Base-by-base conservation (phyloP, 441 rosid genomes). In the Geranium incanum region DNA sequence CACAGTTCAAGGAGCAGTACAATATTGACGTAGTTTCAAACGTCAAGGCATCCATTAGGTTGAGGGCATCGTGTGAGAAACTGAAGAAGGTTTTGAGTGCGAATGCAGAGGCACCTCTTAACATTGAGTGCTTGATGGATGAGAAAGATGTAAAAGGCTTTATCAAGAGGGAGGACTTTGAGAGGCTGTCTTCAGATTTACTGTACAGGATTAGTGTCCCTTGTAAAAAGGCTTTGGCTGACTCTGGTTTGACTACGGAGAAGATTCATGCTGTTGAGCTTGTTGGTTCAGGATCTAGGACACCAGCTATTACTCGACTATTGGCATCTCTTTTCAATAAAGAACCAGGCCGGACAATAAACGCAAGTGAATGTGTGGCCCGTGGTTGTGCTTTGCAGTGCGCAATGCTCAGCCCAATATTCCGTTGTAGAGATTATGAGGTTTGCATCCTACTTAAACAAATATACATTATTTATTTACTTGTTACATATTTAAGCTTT, bases 41-140 rank as follows among this genome's bases (percentile, higher is more conserved):
- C 76, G 80, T 81, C 41, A 89, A 89, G 82, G 97, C 98, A 5
- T 81, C 85, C 45, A 78, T 89, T 75, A 87, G 98, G 86, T 69
- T 90, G 78, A 85, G 92, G 79, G 85, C 92, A 37, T 85, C 95
- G 2, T 92, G 99, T 78, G 99, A 90, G 83, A 95, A 92, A 81
- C 70, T 95, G 82, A 95, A 95, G 84, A 95, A 95, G 84, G 88
- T 95, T 71, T 77, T 95, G 84, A 95, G 99, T 81, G 99, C 99
- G 72, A 95, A 91, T 81, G 89, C 93, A 12, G 95, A 86, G 82
- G 99, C 92, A 23, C 95, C 84, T 0, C 77, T 92, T 60, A 88
- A 90, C 71, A 88, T 92, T 62, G 96, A 95, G 76, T 92, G 98
- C 83, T 79, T 95, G 79, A 90, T 95, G 93, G 94, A 95, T 69